Evolutionary conservation across 495 filamentous ascomycete species (phyloP), one percentile per base, ranked within the genome.

Genomic region (Lasiosphaeriaceae sp.): DNA sequence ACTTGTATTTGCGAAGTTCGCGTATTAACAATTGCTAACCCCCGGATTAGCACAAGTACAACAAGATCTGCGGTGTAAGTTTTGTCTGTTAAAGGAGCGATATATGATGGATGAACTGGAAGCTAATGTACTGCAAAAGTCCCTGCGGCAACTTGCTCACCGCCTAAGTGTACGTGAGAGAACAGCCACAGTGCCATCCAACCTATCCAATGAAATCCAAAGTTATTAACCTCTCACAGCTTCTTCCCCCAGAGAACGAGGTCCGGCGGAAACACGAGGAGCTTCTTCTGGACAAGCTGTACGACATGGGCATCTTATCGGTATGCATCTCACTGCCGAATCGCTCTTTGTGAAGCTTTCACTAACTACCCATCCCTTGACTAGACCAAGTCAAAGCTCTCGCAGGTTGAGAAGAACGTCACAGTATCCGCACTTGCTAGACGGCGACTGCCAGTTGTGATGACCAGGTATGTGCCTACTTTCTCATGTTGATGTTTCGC

Each of bases 341-440:
- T n/a, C 17, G 0, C 1, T 5, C 8, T 4, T 5, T 20, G 31
- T 47, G 23, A 16, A 4, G 7, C n/a, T 14, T 9, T 52, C 4
- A 20, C 20, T 31, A 9, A 31, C 26, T 31, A 16, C 46, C 59
- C 23, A 64, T 45, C 35, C 24, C 3, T 20, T 17, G 7, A 1
- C 5, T 80, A 86, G 43, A 82, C 85, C 56, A 79, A 77, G 11
- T 81, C 85, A 3, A 90, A 90, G 63, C 78, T 97, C 63, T 91
- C 87, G 37, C 82, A 85, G 60, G 90, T 97, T 16, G 94, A 97
- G 78, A 78, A 87, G 44, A 86, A 89, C 59, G 84, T 94, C 34
- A 94, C 90, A 9, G 95, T 97, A 16, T 85, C 84, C 2, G 87
- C 89, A 16, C 86, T 98, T 67, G 90, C 89, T 56, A 74, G 94